A percentile compares a stretch with the other conserved stretches of the same genome.
phyloP scores from a whole-genome alignment of 2,329 filamentous ascomycete species.

The Penicillium sp. region DNA sequence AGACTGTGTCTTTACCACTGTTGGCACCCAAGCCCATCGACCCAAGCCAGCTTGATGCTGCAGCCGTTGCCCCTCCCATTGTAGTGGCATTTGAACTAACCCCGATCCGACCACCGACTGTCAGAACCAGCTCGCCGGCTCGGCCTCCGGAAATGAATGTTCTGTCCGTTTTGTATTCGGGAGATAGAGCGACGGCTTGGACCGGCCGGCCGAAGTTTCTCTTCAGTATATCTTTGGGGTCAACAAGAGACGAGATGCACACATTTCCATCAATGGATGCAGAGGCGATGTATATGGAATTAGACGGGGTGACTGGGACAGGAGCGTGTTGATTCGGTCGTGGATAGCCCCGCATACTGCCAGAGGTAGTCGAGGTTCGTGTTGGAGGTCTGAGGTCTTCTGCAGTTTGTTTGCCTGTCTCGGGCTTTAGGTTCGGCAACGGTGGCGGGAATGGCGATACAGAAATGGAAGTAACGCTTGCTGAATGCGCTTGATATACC shows the following conservation, averaged over 20 bases:
- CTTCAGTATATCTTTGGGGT: constrained; percentile 85
- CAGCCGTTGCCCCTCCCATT: constrained; percentile 71
- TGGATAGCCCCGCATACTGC: constrained; percentile 36
- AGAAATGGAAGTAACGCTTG: constrained; percentile 86
- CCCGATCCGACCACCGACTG: constrained; percentile 77
- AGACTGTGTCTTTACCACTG: constrained; percentile 79
- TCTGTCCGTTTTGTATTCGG: constrained; percentile 87
- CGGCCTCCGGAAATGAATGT: constrained; percentile 90
- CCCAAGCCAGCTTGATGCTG: constrained; percentile 88
- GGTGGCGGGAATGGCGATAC: constrained; percentile 83
- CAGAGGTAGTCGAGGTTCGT: constrained; percentile 33
- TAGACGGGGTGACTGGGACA: constrained; percentile 77
- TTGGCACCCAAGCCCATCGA: constrained; percentile 80
- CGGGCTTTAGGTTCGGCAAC: constrained; percentile 46
- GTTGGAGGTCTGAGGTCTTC: constrained; percentile 32
- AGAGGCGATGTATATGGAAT: constrained; percentile 90
- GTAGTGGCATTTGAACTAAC: constrained; percentile 84
- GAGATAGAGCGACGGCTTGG: constrained; percentile 89
- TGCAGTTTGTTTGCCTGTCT: constrained; percentile 37
- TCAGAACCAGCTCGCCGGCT: constrained; percentile 85
- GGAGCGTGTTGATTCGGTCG: constrained; percentile 25
- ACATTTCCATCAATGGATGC: constrained; percentile 96
- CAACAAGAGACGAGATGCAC: constrained; percentile 84
- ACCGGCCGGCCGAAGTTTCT: constrained; percentile 93
- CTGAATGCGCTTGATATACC: constrained; percentile 89